These are phyloP conservation scores for Stentor coeruleus DNA, from an alignment of 73 alveolate genomes.

Conservation along the genomic window DNA sequence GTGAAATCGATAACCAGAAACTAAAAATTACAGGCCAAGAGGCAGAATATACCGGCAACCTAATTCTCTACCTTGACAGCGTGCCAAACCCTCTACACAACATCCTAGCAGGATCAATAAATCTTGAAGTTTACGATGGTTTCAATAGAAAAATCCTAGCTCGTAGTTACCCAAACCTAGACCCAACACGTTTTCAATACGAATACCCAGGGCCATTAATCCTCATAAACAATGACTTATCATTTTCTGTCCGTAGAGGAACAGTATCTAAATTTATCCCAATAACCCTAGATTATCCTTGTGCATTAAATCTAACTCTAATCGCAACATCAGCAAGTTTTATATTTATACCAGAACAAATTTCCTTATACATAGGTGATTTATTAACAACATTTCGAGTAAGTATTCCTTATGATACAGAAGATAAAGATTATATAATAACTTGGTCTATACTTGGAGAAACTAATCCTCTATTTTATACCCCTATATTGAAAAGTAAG, in stretches of 20 bases:
- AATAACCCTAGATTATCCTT: conserved; percentile 28
- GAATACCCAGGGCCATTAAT: conserved; percentile 42
- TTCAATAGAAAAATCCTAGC: conserved; percentile 29
- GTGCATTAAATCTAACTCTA: conserved; percentile 37
- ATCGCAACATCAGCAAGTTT: conserved; percentile 30
- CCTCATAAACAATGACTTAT: conserved; percentile 26
- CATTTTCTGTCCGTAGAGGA: conserved; percentile 30
- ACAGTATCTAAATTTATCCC: conserved; percentile 31
- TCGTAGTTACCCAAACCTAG: conserved; percentile 40
- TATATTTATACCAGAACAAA: conserved; percentile 29
- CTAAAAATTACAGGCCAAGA: neutral
- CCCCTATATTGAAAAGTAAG: conserved; percentile 40
- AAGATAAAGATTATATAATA: conserved; percentile 30
- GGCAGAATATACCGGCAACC: neutral
- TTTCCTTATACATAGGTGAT: conserved; percentile 3
- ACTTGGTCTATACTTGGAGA: conserved; percentile 45
- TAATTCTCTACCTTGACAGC: neutral
- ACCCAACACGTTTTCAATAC: conserved; percentile 41
- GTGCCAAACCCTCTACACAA: conserved; percentile 45
- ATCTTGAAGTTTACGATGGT: conserved; percentile 29
- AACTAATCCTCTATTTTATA: conserved; percentile 33
- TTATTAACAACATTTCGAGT: conserved; percentile 35
- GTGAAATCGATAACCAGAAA: neutral
- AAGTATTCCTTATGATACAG: conserved; percentile 24
- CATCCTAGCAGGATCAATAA: conserved; percentile 34